These are phyloP conservation scores for Rubia tinctorum DNA, from an alignment of 305 asterid genomes.

Conservation along the genomic window DNA sequence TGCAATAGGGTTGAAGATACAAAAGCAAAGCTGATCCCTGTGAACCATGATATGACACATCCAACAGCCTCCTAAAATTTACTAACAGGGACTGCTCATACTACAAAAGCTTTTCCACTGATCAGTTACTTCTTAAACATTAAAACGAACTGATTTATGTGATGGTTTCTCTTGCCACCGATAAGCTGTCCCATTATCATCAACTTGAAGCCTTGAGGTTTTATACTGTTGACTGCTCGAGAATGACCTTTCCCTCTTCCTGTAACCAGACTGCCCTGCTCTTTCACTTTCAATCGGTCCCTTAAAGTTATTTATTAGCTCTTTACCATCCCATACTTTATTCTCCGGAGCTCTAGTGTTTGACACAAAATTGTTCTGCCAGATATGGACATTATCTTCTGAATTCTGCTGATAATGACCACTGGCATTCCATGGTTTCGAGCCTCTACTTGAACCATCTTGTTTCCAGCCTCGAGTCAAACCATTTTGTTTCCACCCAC, in stretches of 20 bases:
- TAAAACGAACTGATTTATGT: slow-evolving; percentile 11
- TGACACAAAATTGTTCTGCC: slow-evolving; percentile 25
- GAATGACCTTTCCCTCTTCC: slow-evolving; percentile 68
- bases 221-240: slow-evolving; percentile 51
- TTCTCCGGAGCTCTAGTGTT: slow-evolving; percentile 1
- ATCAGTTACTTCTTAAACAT: slow-evolving; percentile 11
- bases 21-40: not conserved
- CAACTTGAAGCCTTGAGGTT: slow-evolving; percentile 53
- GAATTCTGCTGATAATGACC: too few species aligned
- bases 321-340: slow-evolving; percentile 41
- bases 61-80: not conserved
- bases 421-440: too few species aligned
- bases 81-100: not conserved
- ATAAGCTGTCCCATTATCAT: slow-evolving; percentile 32
- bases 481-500: too few species aligned
- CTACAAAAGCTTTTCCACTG: not conserved
- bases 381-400: slow-evolving; percentile 21
- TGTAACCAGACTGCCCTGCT: slow-evolving; percentile 42
- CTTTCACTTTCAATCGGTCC: slow-evolving; percentile 33
- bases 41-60: too few species aligned
- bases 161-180: slow-evolving; percentile 28
- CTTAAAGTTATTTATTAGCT: slow-evolving; percentile 27
- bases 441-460: slow-evolving; percentile 26
- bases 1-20: too few species aligned
- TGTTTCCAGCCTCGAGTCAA: too few species aligned